Percentiles rank a stretch among this genome's conserved stretches.
Conservation (phyloP, 2,329 filamentous ascomycete genomes). For the Colletotrichum liaoningense region DNA sequence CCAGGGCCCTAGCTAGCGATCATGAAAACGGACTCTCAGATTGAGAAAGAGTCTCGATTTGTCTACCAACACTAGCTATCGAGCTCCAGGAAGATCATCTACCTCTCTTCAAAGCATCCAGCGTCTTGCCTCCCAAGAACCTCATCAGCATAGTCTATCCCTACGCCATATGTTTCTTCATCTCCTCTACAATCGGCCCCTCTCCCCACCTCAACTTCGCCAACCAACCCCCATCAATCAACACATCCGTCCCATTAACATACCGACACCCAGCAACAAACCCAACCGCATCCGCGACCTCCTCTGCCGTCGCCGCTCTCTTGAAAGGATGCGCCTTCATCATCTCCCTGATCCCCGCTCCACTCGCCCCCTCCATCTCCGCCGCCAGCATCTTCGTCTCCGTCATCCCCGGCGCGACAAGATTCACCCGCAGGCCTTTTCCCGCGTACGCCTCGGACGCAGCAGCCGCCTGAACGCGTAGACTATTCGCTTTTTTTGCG, state of each 20-base stretch:
- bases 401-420: constrained; percentile 12
- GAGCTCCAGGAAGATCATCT: neutral
- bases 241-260: constrained; percentile 14
- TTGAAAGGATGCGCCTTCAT: constrained; percentile 10
- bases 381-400: constrained; percentile 22
- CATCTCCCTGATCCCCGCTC: neutral
- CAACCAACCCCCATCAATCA: constrained; percentile 5
- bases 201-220: constrained; percentile 9
- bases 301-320: constrained; percentile 10
- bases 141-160: neutral
- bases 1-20: neutral
- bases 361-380: neutral
- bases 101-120: neutral
- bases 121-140: neutral
- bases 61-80: neutral
- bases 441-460: neutral
- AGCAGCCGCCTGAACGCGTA: constrained; percentile 2
- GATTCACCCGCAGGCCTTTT: constrained; percentile 1
- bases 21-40: neutral
- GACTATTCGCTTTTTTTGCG: constrained; percentile 11
- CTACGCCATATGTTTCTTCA: neutral
- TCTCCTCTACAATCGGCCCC: neutral
- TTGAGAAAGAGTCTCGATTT: neutral
- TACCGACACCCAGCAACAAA: constrained; percentile 7
- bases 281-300: constrained; percentile 19